These are phyloP conservation scores for Quercus mongolica DNA, from an alignment of 306 rosid species.

Conservation along the genomic window DNA sequence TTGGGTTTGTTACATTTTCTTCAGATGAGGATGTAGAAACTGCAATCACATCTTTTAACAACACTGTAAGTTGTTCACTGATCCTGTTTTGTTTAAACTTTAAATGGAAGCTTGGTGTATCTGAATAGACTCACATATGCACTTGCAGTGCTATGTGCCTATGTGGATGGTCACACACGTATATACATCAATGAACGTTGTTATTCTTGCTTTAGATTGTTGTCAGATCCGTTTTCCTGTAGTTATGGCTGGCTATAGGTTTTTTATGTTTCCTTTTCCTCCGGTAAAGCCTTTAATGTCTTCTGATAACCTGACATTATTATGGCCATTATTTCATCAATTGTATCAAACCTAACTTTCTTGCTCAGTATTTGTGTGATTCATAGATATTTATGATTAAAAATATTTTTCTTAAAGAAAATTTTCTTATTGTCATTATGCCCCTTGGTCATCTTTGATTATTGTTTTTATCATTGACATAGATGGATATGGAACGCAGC, in stretches of 20 bases:
- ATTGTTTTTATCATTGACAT: neutral
- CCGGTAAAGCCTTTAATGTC: too few species aligned
- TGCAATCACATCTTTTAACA: slow-evolving; percentile 76
- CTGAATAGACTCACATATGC: neutral
- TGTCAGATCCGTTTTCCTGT: slow-evolving; percentile 4
- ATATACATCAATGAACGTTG: neutral
- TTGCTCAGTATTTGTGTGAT: neutral
- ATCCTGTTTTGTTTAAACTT: slow-evolving; percentile 2
- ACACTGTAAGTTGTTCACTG: slow-evolving; percentile 60
- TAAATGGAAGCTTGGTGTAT: slow-evolving; percentile 3
- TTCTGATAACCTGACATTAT: too few species aligned
- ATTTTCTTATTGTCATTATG: neutral
- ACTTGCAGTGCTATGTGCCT: neutral
- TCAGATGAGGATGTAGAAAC: slow-evolving; percentile 87
- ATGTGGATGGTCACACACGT: neutral
- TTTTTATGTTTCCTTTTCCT: too few species aligned
- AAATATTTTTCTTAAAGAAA: neutral
- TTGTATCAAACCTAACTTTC: neutral
- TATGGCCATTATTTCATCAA: neutral
- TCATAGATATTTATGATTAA: neutral
- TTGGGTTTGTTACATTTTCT: slow-evolving; percentile 82
- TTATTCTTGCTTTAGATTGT: slow-evolving; percentile 15
- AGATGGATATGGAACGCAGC: neutral
- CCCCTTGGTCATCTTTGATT: neutral
- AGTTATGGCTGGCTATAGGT: neutral